These are phyloP conservation scores for Angomonas ambiguus DNA, from an alignment of 208 protist species.

Conservation along the genomic window DNA sequence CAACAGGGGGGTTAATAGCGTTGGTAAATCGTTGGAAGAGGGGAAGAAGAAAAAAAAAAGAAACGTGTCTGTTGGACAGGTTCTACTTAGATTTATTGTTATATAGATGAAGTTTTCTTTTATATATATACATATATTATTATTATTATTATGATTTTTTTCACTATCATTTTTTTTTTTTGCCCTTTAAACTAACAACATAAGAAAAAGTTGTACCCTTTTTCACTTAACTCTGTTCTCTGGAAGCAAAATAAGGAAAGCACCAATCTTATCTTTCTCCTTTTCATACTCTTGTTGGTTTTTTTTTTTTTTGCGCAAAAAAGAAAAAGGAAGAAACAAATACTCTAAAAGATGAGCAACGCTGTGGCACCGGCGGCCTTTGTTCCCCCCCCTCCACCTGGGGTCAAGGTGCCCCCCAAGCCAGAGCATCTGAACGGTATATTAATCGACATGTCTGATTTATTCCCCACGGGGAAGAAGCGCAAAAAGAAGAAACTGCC, in stretches of 20 bases:
- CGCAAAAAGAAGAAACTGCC: slow-evolving; percentile 29
- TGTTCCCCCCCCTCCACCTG: slow-evolving; percentile 16
- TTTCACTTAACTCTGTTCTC: not conserved
- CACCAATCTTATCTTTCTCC: not conserved
- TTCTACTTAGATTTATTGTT: too few species aligned
- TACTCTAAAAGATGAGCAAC: slow-evolving; percentile 13
- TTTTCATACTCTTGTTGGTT: slow-evolving; percentile 12
- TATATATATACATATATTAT: slow-evolving; percentile 2
- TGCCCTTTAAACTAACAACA: not conserved
- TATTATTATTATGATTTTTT: not conserved
- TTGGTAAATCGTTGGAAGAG: too few species aligned
- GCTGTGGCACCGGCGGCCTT: slow-evolving; percentile 24
- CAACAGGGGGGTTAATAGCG: too few species aligned
- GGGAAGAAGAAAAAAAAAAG: not conserved
- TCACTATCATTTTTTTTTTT: slow-evolving; percentile 13
- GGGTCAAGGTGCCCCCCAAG: slow-evolving; percentile 20
- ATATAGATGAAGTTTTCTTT: too few species aligned
- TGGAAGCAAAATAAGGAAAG: not conserved
- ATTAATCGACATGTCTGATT: slow-evolving; percentile 34
- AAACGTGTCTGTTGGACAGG: too few species aligned
- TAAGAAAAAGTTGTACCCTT: not conserved
- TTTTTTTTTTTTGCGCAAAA: slow-evolving; percentile 1
- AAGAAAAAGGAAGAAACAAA: not conserved
- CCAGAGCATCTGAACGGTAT: slow-evolving; percentile 26
- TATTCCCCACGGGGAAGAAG: slow-evolving; percentile 25